These are phyloP conservation scores for Russula sp. DNA, from an alignment of 768 basidiomycete genomes.

Conservation along the genomic window DNA sequence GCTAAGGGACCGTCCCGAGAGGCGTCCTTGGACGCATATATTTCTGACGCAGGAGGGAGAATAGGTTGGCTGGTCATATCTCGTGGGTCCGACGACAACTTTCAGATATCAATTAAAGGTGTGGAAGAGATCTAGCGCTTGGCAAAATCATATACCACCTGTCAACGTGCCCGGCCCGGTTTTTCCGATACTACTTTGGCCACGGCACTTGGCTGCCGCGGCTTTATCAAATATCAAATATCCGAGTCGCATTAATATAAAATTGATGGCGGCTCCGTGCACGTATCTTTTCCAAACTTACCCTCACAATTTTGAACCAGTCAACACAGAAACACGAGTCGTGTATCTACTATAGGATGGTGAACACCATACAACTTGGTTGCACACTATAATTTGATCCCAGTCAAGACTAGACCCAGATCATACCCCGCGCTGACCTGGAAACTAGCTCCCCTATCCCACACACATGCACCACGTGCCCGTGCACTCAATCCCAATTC, in stretches of 20 bases:
- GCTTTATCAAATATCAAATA: no score
- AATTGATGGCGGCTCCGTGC: no score
- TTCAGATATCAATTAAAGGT: neutral
- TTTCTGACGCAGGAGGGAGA: constrained; percentile 10
- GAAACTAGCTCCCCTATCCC: neutral
- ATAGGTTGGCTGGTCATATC: constrained; percentile 7
- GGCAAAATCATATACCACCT: neutral
- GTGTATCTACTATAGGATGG: no score
- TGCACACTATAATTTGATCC: no score
- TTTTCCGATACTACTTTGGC: neutral
- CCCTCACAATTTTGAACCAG: no score
- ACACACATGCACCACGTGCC: no score
- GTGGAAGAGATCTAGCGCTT: neutral
- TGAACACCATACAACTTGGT: no score
- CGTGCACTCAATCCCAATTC: no score
- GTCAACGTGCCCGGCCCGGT: neutral
- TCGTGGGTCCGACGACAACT: neutral
- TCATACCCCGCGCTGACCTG: neutral
- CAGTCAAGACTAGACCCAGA: neutral
- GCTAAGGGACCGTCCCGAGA: constrained; percentile 27
- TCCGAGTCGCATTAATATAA: no score
- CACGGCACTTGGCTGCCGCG: no score
- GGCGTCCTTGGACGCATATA: constrained; percentile 10
- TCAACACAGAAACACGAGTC: no score
- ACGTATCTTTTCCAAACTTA: no score